These are phyloP conservation scores for Petunia axillaris DNA, from an alignment of 257 asterid species.

Conservation along the genomic window DNA sequence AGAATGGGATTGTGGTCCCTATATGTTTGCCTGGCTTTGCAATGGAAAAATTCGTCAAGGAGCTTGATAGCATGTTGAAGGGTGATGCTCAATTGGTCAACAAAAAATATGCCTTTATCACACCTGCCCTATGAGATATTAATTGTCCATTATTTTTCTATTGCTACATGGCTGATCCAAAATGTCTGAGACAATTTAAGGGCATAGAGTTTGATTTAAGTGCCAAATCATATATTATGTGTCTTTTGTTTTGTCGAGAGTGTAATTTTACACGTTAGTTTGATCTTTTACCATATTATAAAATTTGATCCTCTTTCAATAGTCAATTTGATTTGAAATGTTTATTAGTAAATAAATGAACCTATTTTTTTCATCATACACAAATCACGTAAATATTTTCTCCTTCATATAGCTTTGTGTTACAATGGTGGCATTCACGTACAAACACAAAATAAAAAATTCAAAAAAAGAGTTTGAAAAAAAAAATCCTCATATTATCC, in stretches of 20 bases:
- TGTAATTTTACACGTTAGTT: background rate
- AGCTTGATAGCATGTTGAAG: constrained; percentile 47
- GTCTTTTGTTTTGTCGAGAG: background rate
- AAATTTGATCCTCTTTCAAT: no score
- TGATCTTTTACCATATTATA: no score
- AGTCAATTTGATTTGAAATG: no score
- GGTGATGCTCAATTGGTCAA: constrained; percentile 21
- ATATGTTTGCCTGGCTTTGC: constrained; percentile 53
- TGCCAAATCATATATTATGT: background rate
- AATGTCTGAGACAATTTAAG: background rate
- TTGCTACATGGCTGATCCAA: background rate
- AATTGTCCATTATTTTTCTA: background rate
- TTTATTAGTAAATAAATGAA: no score
- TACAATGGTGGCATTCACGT: no score
- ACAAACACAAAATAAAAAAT: no score
- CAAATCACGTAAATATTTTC: no score
- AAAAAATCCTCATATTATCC: no score
- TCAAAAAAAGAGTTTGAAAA: no score
- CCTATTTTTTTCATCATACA: no score
- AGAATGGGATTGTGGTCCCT: constrained; percentile 57
- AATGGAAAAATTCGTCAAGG: constrained; percentile 54
- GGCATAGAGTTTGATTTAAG: background rate
- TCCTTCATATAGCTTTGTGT: no score
- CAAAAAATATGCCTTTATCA: constrained; percentile 22
- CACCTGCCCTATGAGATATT: constrained; percentile 40